Evolutionary conservation across 1,284 basidiomycete genomes (phyloP), one percentile per base, ranked within the genome.

Genomic region (Tilletia caries): DNA sequence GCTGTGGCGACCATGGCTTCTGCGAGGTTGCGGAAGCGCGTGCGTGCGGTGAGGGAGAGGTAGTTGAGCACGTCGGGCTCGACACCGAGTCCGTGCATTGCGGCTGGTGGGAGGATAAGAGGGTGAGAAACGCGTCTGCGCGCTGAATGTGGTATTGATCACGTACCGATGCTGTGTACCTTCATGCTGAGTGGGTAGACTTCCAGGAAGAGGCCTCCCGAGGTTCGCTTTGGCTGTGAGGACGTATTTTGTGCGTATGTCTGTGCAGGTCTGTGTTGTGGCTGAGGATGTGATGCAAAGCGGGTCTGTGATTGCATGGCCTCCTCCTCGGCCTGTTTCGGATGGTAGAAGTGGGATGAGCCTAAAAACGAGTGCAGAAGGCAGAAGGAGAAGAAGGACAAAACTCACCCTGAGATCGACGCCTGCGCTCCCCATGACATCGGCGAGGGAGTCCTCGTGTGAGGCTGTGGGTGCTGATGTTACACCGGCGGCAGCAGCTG

Each of bases 41-140:
- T 76, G 34, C 75, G 71, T 3, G 81, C 74, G 12, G 80, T 80
- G 18, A 81, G 66, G 3, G 79, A 81, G 60, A 83, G 69, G 48
- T 81, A 80, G 64, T 79, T 77, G 67, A 83, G 76, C 23, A 81
- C 78, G 2, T 76, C 76, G 1, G 80, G 75, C 37, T 83, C 80
- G 8, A 82, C 81, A 27, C 75, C 73, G 43, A 82, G 67, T 4
- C 75, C 79, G 60, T 82, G 75, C 58, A 67, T 65, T 29, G 64
- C 58, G 29, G 71, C 70, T 62, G 58, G 32, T n/a, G n/a, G n/a
- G n/a, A n/a, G n/a, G n/a, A n/a, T n/a, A n/a, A n/a, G n/a, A n/a
- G n/a, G n/a, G n/a, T n/a, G n/a, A n/a, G n/a, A n/a, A n/a, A n/a
- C n/a, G n/a, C n/a, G n/a, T n/a, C n/a, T n/a, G n/a, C n/a, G n/a